These are phyloP conservation scores for Vinca major DNA, from an alignment of 305 asterid species.

Conservation along the genomic window DNA sequence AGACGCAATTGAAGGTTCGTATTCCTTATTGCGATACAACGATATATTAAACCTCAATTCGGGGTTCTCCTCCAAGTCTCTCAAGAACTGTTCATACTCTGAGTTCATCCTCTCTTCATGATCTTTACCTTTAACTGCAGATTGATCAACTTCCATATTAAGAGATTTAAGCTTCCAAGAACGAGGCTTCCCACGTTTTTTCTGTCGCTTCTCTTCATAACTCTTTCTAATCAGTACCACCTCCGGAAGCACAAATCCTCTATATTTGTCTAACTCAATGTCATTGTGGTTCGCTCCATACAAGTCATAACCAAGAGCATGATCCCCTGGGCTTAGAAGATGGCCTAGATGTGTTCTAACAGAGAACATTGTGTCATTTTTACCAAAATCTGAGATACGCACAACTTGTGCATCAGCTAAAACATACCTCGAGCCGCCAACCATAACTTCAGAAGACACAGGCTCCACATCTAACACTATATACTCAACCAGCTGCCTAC, in stretches of 20 bases:
- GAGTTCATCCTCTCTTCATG: slow-evolving; percentile 41
- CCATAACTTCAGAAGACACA: slow-evolving; percentile 16
- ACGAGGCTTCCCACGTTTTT: slow-evolving; percentile 53
- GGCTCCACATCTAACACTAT: slow-evolving; percentile 35
- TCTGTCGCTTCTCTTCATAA: slow-evolving; percentile 56
- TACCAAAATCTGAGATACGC: slow-evolving; percentile 27
- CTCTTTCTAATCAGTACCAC: slow-evolving; percentile 54
- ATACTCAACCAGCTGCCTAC: slow-evolving; percentile 26
- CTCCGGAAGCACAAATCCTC: slow-evolving; percentile 35
- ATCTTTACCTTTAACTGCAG: slow-evolving; percentile 36
- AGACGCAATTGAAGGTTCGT: slow-evolving; percentile 50
- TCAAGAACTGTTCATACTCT: slow-evolving; percentile 54
- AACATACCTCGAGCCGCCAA: slow-evolving; percentile 21
- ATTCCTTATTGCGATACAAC: slow-evolving; percentile 45
- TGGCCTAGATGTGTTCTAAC: slow-evolving; percentile 61
- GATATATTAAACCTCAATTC: slow-evolving; percentile 52
- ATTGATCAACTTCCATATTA: slow-evolving; percentile 46
- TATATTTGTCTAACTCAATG: slow-evolving; percentile 44
- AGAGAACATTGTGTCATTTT: slow-evolving; percentile 19
- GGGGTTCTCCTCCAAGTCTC: slow-evolving; percentile 74
- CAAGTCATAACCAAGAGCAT: slow-evolving; percentile 61
- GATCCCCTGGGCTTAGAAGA: slow-evolving; percentile 49
- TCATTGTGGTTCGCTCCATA: slow-evolving; percentile 44
- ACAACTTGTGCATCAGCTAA: slow-evolving; percentile 29
- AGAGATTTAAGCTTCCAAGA: slow-evolving; percentile 60